Base-by-base conservation (phyloP, 768 basidiomycete species). In the Tricholomella constricta region DNA sequence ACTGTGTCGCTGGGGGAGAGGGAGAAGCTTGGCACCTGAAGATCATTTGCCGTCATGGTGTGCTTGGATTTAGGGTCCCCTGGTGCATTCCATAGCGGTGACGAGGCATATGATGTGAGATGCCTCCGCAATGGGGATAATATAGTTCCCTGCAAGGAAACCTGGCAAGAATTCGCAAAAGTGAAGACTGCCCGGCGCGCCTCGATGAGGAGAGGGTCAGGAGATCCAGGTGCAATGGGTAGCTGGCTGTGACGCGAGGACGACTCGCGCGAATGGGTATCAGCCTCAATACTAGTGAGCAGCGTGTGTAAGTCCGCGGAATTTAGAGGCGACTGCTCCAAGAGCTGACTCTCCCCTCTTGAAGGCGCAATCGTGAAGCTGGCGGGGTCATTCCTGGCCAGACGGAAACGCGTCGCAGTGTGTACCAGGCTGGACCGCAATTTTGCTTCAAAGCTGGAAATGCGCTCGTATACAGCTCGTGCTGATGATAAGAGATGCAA, bases 11-110 rank as follows among this genome's bases (percentile, higher is more conserved):
- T 96, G 1, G 94, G 95, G 9, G 91, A 91, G 11, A 98, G 78
- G 1, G 94, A 97, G 73, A 99, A 99, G 6, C 83, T 91, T 2
- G 97, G 97, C 6, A 98, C 82, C 29, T 81, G 78, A 23, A 91
- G 74, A 32, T 85, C 84, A 63, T 75, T 69, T 22, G 77, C 65
- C 12, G 73, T 77, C 19, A 76, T 74, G 19, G 76, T 69, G 6
- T 69, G 72, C 12, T 74, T 77, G 6, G 72, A 66, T 58, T 76
- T 82, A 19, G 82, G 72, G 60, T 82, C 81, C 56, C 73, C 74
- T 0, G 75, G 58, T 1, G 79, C 70, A 23, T 78, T 72, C 92
- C 94, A 98, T 19, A 83, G 67, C 0, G 91, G 62, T 0, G 84
- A 77, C 1, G 80, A 72, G 0, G 91, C 74, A 65, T 99, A 99